Conservation (phyloP, 106 monocot genomes). For the Allium sativum region DNA sequence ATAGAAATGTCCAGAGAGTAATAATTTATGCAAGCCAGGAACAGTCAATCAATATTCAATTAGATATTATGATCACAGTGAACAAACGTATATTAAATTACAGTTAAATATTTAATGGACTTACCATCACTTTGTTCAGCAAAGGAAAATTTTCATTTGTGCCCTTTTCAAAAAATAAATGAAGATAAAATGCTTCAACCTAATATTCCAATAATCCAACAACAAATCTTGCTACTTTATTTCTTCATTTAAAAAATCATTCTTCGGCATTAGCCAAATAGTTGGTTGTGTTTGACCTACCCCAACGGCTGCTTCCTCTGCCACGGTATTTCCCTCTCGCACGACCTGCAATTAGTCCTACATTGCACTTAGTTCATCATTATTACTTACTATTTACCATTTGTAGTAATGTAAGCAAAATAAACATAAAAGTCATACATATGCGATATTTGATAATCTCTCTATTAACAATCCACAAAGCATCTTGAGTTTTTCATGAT, state of each 20-base stretch:
- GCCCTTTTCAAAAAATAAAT: neutral
- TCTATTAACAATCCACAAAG: neutral
- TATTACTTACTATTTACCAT: too few species aligned
- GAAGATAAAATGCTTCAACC: neutral
- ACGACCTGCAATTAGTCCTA: neutral
- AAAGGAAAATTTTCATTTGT: too few species aligned
- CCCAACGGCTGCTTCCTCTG: neutral
- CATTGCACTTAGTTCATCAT: too few species aligned
- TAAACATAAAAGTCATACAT: neutral
- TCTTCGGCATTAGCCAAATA: neutral
- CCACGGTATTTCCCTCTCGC: slow-evolving; percentile 4
- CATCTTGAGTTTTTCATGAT: too few species aligned
- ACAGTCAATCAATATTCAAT: too few species aligned
- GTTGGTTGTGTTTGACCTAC: slow-evolving; percentile 5
- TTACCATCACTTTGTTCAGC: too few species aligned
- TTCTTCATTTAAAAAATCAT: neutral
- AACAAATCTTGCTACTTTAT: neutral
- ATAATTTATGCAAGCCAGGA: too few species aligned
- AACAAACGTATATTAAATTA: too few species aligned
- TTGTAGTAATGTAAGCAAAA: neutral
- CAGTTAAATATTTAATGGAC: too few species aligned
- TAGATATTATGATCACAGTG: too few species aligned
- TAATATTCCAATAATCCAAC: neutral
- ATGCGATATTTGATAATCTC: neutral
- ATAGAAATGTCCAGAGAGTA: too few species aligned